These are phyloP conservation scores for Penicillium desertorum DNA, from an alignment of 495 filamentous ascomycete genomes.

Conservation along the genomic window DNA sequence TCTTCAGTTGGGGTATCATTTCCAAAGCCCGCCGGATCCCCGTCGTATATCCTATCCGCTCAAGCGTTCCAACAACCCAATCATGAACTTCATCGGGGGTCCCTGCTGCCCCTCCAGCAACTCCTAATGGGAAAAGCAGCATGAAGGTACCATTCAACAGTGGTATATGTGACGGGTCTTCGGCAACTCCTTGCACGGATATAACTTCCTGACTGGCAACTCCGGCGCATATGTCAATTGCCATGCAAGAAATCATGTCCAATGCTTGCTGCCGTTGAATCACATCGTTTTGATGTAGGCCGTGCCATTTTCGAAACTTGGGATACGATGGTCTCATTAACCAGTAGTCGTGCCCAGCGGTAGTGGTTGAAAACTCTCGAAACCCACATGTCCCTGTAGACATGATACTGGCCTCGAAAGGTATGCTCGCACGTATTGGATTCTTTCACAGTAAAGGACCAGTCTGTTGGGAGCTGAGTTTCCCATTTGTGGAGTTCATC, in stretches of 20 bases:
- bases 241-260: conserved; percentile 19
- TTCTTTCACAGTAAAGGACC: conserved; percentile 14
- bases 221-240: conserved; percentile 22
- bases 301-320: conserved; percentile 8
- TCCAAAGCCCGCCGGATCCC: conserved; percentile 29
- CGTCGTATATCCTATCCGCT: conserved; percentile 31
- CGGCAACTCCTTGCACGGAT: conserved; percentile 2
- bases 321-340: conserved; percentile 22
- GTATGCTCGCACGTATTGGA: conserved; percentile 13
- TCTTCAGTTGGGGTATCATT: conserved; percentile 21
- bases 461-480: conserved; percentile 16
- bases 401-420: conserved; percentile 22
- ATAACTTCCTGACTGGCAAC: conserved; percentile 21
- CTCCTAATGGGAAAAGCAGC: conserved; percentile 31
- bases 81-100: conserved; percentile 30
- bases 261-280: conserved; percentile 21
- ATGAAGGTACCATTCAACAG: conserved; percentile 32
- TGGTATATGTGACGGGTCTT: conserved; percentile 10
- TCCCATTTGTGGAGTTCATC: conserved; percentile 25
- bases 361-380: conserved; percentile 23
- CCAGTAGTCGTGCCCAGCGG: conserved; percentile 21
- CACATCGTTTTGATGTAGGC: conserved; percentile 4
- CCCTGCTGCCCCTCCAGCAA: conserved; percentile 30
- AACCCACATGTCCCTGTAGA: conserved; percentile 22
- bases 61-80: conserved; percentile 31